phyloP scores from a whole-genome alignment of 208 protist genomes.

The Trypanosoma mega region DNA sequence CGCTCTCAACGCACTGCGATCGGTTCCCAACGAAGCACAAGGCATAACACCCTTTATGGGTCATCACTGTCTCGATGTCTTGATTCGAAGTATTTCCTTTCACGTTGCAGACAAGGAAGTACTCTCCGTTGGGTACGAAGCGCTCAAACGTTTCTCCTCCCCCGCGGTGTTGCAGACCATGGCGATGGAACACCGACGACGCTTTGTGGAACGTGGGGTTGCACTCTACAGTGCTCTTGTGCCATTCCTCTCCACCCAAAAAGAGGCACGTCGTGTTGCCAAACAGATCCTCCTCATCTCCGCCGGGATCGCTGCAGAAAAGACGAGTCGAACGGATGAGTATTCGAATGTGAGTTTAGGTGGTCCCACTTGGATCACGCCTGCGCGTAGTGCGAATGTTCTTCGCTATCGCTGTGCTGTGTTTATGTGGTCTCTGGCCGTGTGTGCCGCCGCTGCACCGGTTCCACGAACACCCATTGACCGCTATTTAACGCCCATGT shows the following conservation, averaged over 20 bases:
- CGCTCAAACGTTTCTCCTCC: constrained; percentile 14
- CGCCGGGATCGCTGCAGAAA: constrained; percentile 7
- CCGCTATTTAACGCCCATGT: constrained; percentile 36
- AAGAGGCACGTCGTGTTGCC: constrained; percentile 21
- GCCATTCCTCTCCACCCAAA: constrained; percentile 22
- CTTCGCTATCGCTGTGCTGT: constrained; percentile 13
- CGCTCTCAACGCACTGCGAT: constrained; percentile 10
- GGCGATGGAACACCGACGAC: constrained; percentile 17
- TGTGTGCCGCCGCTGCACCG: constrained; percentile 18
- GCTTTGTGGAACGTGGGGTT: constrained; percentile 10
- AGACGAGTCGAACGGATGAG: not conserved
- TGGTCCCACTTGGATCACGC: too few species aligned
- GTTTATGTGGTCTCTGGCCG: constrained; percentile 29
- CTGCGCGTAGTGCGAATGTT: too few species aligned
- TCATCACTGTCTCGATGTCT: constrained; percentile 23
- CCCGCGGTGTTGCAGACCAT: not conserved
- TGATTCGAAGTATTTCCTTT: constrained; percentile 20
- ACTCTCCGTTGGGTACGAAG: not conserved
- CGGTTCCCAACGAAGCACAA: constrained; percentile 1
- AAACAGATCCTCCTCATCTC: constrained; percentile 32
- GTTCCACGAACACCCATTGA: constrained; percentile 27
- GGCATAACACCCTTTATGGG: constrained; percentile 11
- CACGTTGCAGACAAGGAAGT: constrained; percentile 24
- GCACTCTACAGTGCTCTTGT: constrained; percentile 24
- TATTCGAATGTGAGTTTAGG: too few species aligned